Percentiles rank a stretch among this genome's conserved stretches.
phyloP scores from a whole-genome alignment of 768 basidiomycete genomes.

The Rhodotorula paludigena region DNA sequence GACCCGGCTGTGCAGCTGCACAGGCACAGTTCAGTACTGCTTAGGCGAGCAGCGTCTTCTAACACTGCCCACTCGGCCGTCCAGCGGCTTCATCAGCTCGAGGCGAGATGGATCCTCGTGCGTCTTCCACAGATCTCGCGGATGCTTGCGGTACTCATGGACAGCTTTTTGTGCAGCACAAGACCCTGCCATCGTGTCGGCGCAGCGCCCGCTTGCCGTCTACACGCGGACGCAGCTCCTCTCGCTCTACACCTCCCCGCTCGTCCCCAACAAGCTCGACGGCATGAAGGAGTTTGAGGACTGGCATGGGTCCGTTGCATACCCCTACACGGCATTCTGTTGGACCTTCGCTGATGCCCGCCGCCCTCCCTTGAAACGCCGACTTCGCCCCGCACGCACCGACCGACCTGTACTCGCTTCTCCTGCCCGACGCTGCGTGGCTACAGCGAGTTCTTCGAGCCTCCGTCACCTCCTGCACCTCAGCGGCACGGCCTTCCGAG shows the following conservation, averaged over 20 bases:
- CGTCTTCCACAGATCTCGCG: no score
- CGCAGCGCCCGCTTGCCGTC: not conserved
- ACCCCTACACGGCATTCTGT: not conserved
- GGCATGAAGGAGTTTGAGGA: constrained; percentile 36
- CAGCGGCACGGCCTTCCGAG: constrained; percentile 12
- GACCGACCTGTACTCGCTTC: no score
- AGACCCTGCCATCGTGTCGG: constrained; percentile 4
- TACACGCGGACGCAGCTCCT: constrained; percentile 21
- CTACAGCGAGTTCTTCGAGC: constrained; percentile 26
- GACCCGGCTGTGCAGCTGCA: no score
- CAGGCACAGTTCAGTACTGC: no score
- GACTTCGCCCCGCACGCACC: not conserved
- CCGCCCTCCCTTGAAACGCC: not conserved
- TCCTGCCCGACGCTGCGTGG: no score
- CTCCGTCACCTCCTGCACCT: constrained; percentile 11
- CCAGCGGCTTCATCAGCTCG: no score
- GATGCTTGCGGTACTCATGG: not conserved
- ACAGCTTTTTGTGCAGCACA: not conserved
- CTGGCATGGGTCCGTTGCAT: constrained; percentile 32
- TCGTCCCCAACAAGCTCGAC: constrained; percentile 26
- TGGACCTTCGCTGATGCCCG: not conserved
- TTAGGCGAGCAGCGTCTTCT: no score
- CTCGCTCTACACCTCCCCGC: constrained; percentile 22
- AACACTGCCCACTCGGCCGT: no score
- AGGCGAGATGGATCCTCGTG: no score